Evolutionary conservation across 2,329 filamentous ascomycete genomes (phyloP), one percentile per base, ranked within the genome.

Genomic region (Penicillium aurantiogriseum): DNA sequence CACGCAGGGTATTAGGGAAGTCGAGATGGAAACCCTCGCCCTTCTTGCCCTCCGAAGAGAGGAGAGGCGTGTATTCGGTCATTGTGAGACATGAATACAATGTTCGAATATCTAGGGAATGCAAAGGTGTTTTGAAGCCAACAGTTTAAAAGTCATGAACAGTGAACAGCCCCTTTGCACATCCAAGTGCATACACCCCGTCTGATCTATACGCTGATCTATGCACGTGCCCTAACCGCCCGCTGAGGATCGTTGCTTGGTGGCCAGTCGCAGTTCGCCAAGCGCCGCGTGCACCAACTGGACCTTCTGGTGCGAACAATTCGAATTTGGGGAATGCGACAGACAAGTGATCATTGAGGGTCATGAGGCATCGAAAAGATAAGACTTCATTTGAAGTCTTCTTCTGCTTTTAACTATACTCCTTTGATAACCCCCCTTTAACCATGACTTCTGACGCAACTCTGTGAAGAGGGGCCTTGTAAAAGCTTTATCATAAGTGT

Each of bases 1-100:
- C 85, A 38, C 77, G 74, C n/a, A 89, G 78, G 9, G 76, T 63
- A 19, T 56, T 63, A 5, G 79, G 80, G 51, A 82, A 81, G 17
- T 61, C 33, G 57, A 27, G 23, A 17, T 43, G 23, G 23, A 43
- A 27, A 17, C 9, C 23, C 8, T 25, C 15, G 40, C 23, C 15
- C 40, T 27, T 43, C 49, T 68, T 63, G 36, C 29, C 23, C 46
- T 29, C 57, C 51, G 40, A 42, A 17, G 40, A 66, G 44, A 19
- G 62, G 40, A 66, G 44, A n/a, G 62, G 56, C 13, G 53, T 50
- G 9, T 57, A 58, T 40, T 64, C 60, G 29, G 49, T 33, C 58
- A 63, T 64, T 50, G 38, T 55, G 45, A 31, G 45, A 40, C 45
- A 57, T 43, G 40, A 25, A 17, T 17, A 15, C 8, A 25, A 43